phyloP scores from a whole-genome alignment of 2,329 filamentous ascomycete genomes.

The Aspergillus sojae region DNA sequence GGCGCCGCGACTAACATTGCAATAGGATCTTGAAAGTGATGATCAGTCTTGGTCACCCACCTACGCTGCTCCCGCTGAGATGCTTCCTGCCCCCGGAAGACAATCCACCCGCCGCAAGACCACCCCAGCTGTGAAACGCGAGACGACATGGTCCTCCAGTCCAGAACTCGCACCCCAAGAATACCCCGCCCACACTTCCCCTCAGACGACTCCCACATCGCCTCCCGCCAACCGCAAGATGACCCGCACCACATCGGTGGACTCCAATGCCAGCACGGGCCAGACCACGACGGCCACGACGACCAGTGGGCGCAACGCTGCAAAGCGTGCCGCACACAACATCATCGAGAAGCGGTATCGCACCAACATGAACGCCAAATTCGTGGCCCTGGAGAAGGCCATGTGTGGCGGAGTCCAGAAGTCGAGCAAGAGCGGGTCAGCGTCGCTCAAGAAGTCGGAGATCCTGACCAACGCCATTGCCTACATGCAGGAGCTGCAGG shows the following conservation, averaged over 20 bases:
- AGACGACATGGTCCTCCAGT: slow-evolving; percentile 28
- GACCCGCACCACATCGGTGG: slow-evolving; percentile 28
- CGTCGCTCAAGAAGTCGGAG: slow-evolving; percentile 42
- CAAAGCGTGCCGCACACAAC: slow-evolving; percentile 45
- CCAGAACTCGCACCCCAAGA: slow-evolving; percentile 32
- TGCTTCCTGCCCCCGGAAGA: slow-evolving; percentile 10
- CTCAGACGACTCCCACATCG: slow-evolving; percentile 9
- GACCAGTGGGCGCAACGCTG: slow-evolving; percentile 34
- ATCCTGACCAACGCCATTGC: slow-evolving; percentile 40
- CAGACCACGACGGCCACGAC: slow-evolving; percentile 11
- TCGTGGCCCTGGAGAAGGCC: slow-evolving; percentile 42
- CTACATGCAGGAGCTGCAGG: slow-evolving; percentile 40
- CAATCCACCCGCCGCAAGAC: slow-evolving; percentile 15
- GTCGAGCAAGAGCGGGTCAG: slow-evolving; percentile 29
- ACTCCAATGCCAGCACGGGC: slow-evolving; percentile 28
- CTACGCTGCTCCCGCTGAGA: slow-evolving; percentile 22
- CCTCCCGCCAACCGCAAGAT: slow-evolving; percentile 24
- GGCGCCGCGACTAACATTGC: slow-evolving; percentile 3
- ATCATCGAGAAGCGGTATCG: slow-evolving; percentile 47
- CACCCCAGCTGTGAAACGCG: slow-evolving; percentile 15
- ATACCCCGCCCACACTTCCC: slow-evolving; percentile 19
- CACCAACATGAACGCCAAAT: slow-evolving; percentile 48
- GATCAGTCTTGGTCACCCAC: slow-evolving; percentile 36
- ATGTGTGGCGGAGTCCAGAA: slow-evolving; percentile 33
- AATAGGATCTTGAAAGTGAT: slow-evolving; percentile 38